Base-by-base conservation (phyloP, 139 green algal species). In the Tetraselmis striata region DNA sequence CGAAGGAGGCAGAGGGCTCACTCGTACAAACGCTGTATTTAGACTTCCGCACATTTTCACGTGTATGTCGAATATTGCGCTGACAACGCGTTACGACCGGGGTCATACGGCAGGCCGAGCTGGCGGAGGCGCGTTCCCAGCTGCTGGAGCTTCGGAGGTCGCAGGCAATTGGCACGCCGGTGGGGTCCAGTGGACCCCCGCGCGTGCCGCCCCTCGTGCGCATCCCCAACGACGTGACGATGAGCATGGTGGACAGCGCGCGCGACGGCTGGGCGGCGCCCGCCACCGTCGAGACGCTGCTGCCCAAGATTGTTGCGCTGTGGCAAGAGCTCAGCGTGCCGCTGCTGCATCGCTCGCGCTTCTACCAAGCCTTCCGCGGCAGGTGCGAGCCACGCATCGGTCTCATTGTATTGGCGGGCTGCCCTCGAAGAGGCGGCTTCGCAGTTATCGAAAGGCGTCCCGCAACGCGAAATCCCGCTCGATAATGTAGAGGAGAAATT, bases 261-360 rank as follows among this genome's bases (percentile, higher is more conserved):
- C 75, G 28, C 75, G 27, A 78, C 27, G 28, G 75, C 75, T 78
- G 75, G 28, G 75, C 27, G 5, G 27, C 28, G 75, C 28, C 27
- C 5, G 30, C 78, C 31, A 45, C 31, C 1, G 24, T 76, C 32
- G 59, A 82, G 83, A 83, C 79, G 0, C 59, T 94, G 74, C 67
- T 91, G 80, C 82, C 84, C 0, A 81, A 82, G 67, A 92, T 94
- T 59, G 86, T 93, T 29, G 79, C 85, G 23, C 78, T 94, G 83
- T 94, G 91, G 91, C 82, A 92, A 76, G 86, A 90, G 83, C 85
- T 94, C 79, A 59, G 89, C 23, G 85, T 93, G 26, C 88, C 91
- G 76, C 81, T 94, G 29, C 77, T 84, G 22, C 90, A 93, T 84
- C 86, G 91, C 75, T 90, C 84, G 26, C 86, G 91, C 32, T 93